Base-by-base conservation (phyloP, 2,329 filamentous ascomycete genomes). In the Calonectria fujianensis region DNA sequence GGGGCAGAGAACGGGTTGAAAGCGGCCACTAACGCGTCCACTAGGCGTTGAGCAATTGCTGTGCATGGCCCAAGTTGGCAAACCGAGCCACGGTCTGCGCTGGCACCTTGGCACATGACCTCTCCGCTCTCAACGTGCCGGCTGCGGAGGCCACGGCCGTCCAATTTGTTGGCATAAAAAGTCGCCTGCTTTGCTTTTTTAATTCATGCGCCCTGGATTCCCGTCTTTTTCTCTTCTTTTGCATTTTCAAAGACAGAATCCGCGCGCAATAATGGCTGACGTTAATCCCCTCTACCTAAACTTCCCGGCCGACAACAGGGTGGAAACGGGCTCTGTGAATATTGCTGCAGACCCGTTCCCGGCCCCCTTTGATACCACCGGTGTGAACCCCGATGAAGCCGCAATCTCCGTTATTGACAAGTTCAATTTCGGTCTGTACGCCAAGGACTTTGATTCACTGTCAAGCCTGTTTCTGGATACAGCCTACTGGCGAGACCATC, bases 241-340 rank as follows among this genome's bases (percentile, higher is more conserved):
- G 20, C 37, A 63, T 37, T 14, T 27, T 14, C 37, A 63, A 20
- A 10, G 32, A 9, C 8, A 16, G 24, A 48, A 24, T 48, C 20
- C 9, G 2, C 45, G 9, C 57, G 18, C 57, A 37, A 63, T 45
- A 37, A 63, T 63, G 57, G 14, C 35, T 20, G 57, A 41, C n/a
- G 57, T 63, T 11, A 63, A 63, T 41, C 57, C 57, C 37, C 57
- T 63, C 57, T 63, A 63, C 35, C 37, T 63, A 18, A 37, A 37
- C 24, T 63, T 63, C 37, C 57, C 57, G 57, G 57, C 57, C 57
- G 57, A 63, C 57, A 63, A 63, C 57, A 63, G 57, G 37, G 57
- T 63, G 39, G 57, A 63, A 20, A 37, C 57, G 35, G 57, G 57
- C 8, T 63, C 57, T 18, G 57, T 63, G 39, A 63, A 63, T 41